Base-by-base conservation (phyloP, 2,329 filamentous ascomycete species). In the Paecilomyces sp. region DNA sequence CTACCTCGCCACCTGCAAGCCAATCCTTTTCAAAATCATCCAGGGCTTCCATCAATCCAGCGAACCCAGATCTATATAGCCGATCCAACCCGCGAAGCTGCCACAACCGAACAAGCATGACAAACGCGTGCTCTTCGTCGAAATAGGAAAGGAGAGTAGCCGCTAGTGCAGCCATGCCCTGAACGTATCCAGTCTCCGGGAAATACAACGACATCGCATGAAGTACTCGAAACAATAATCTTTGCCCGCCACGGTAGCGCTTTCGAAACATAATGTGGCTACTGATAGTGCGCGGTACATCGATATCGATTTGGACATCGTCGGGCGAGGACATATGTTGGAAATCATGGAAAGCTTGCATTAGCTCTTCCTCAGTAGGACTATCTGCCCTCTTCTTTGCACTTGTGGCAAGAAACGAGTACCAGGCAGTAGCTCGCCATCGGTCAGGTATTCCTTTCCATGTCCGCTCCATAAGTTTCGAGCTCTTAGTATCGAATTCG, bases 401-500 rank as follows among this genome's bases (percentile, higher is more conserved):
- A 64, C 90, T 93, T 8, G 88, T 80, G 6, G 86, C 83, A 30
- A 99, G 83, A 71, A 99, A 99, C 3, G 92, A 91, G 77, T 93
- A 93, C 94, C 94, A 99, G 1, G 93, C 94, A 1, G 91, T 89
- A 33, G 89, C 85, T 57, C 94, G 88, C 94, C 94, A 99, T 63
- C 91, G 87, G 75, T 99, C 94, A 0, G 94, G 94, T 63, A 99
- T 96, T 31, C 94, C 94, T 73, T 99, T 99, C 94, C 94, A 99
- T 1, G 92, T 95, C 59, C 94, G 85, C 65, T 92, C 89, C 60
- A 96, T 87, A 52, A 99, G 80, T 73, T 97, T 92, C n/a, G 89
- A 82, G 71, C 89, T 90, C 64, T 83, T 86, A 41, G 85, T 83
- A 74, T 97, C 92, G 71, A 97, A 97, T 58, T 92, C 89, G 64